Conservation (phyloP, 768 basidiomycete genomes). For the Fomitopsis serialis region DNA sequence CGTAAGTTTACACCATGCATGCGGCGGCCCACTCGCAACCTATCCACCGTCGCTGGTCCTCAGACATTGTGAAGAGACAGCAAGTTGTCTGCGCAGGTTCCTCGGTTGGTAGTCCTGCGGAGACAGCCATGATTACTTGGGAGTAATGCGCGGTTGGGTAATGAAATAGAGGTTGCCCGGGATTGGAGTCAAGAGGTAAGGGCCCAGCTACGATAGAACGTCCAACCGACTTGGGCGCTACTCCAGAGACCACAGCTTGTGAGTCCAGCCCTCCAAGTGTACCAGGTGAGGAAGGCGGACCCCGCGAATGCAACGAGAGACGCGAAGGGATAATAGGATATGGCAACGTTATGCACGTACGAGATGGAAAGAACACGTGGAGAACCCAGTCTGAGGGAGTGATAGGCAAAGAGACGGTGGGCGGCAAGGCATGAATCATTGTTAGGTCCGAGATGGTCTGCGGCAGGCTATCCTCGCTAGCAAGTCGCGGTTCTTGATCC, state of each 20-base stretch:
- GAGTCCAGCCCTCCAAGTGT: constrained; percentile 61
- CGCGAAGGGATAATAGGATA: constrained; percentile 60
- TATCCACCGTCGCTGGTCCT: constrained; percentile 98
- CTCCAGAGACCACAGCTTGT: constrained; percentile 52
- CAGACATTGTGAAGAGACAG: constrained; percentile 86
- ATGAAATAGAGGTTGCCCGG: constrained; percentile 50
- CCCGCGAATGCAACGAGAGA: constrained; percentile 57
- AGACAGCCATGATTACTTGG: constrained; percentile 5
- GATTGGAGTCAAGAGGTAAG: too few relatives aligned
- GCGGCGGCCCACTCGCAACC: constrained; percentile 95
- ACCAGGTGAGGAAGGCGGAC: constrained; percentile 52
- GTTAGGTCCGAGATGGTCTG: constrained; percentile 59
- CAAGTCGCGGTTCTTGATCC: constrained; percentile 21
- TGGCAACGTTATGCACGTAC: constrained; percentile 58
- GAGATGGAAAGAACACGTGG: constrained; percentile 48
- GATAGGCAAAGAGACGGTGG: constrained; percentile 30
- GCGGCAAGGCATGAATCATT: constrained; percentile 55
- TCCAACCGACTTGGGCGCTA: constrained; percentile 66
- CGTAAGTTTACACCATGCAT: too few relatives aligned
- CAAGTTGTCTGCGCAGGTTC: constrained; percentile 32
- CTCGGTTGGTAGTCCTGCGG: not conserved
- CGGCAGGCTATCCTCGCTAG: constrained; percentile 54
- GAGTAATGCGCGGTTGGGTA: constrained; percentile 18
- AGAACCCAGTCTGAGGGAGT: constrained; percentile 28
- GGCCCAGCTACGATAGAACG: constrained; percentile 45